A percentile compares a stretch with the other conserved stretches of the same genome.
Conservation (phyloP, 441 rosid genomes). For the Populus hybrid region DNA sequence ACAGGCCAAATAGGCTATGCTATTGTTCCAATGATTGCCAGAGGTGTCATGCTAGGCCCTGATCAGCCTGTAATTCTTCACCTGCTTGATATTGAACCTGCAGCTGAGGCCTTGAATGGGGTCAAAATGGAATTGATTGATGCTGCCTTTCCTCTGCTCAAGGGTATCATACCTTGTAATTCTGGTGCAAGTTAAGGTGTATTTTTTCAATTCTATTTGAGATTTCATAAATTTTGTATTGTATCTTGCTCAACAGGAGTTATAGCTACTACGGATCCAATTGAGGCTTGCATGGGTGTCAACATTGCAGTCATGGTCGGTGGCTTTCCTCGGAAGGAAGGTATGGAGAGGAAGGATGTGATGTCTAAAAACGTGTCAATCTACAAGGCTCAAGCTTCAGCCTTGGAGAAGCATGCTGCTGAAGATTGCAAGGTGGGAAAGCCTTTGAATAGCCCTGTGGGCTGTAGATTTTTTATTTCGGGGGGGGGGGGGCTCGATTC, state of each 20-base stretch:
- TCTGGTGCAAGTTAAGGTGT: background rate
- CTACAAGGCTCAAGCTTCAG: too few relatives aligned
- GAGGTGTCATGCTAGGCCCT: constrained; percentile 74
- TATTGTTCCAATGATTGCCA: constrained; percentile 79
- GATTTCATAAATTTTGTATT: too few relatives aligned
- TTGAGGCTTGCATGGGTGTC: background rate
- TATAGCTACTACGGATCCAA: background rate
- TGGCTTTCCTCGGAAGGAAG: too few relatives aligned
- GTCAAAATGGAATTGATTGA: constrained; percentile 78
- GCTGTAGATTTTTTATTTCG: too few relatives aligned
- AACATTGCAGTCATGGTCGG: background rate
- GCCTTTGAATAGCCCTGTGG: too few relatives aligned
- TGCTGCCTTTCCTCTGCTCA: constrained; percentile 82
- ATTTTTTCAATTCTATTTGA: too few relatives aligned
- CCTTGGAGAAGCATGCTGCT: too few relatives aligned
- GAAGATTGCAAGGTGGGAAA: too few relatives aligned
- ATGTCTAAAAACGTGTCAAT: too few relatives aligned
- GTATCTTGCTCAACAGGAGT: background rate
- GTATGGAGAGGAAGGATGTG: too few relatives aligned
- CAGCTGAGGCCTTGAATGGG: constrained; percentile 62
- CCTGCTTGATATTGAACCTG: constrained; percentile 71
- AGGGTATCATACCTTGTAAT: constrained; percentile 29
- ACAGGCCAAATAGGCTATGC: constrained; percentile 93
- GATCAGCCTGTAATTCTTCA: constrained; percentile 82
- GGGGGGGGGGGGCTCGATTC: too few relatives aligned